These are phyloP conservation scores for Tricholoma matsutake DNA, from an alignment of 768 basidiomycete species.

Conservation along the genomic window DNA sequence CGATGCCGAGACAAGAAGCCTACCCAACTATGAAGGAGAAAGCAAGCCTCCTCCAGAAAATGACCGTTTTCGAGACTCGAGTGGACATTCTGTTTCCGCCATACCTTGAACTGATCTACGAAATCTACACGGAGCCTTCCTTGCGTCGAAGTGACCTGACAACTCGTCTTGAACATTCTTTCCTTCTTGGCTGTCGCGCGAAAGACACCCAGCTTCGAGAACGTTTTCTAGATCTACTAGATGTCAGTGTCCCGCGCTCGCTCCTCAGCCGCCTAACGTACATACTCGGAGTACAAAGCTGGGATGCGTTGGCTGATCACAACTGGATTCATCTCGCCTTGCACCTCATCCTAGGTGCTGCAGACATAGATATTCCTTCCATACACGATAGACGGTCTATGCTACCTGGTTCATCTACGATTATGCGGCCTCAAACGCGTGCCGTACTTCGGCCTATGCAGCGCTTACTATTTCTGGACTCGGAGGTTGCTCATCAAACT, in stretches of 20 bases:
- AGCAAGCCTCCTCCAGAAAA: slow-evolving; percentile 81
- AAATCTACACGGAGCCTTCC: slow-evolving; percentile 86
- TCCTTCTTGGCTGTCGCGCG: slow-evolving; percentile 87
- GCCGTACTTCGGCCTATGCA: slow-evolving; percentile 74
- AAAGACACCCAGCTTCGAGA: slow-evolving; percentile 76
- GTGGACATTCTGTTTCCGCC: slow-evolving; percentile 77
- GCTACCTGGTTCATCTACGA: slow-evolving; percentile 27
- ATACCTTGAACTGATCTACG: slow-evolving; percentile 87
- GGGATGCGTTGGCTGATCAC: slow-evolving; percentile 89
- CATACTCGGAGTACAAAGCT: slow-evolving; percentile 89
- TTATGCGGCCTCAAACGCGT: slow-evolving; percentile 44
- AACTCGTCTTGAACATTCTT: slow-evolving; percentile 87
- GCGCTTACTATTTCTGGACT: slow-evolving; percentile 78
- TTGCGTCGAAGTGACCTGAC: slow-evolving; percentile 93
- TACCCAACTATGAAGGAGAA: slow-evolving; percentile 97
- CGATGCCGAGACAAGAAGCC: slow-evolving; percentile 78
- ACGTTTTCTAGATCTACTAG: slow-evolving; percentile 86
- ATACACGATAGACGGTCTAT: slow-evolving; percentile 40
- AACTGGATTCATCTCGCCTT: slow-evolving; percentile 95
- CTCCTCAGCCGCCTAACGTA: slow-evolving; percentile 82
- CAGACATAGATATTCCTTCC: slow-evolving; percentile 40
- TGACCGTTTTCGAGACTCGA: slow-evolving; percentile 79
- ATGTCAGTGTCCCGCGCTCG: slow-evolving; percentile 82
- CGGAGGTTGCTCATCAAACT: slow-evolving; percentile 69
- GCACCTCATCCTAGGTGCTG: slow-evolving; percentile 76